Conservation (phyloP, 352 stramenopile genomes). For the Phytophthora hybrid region DNA sequence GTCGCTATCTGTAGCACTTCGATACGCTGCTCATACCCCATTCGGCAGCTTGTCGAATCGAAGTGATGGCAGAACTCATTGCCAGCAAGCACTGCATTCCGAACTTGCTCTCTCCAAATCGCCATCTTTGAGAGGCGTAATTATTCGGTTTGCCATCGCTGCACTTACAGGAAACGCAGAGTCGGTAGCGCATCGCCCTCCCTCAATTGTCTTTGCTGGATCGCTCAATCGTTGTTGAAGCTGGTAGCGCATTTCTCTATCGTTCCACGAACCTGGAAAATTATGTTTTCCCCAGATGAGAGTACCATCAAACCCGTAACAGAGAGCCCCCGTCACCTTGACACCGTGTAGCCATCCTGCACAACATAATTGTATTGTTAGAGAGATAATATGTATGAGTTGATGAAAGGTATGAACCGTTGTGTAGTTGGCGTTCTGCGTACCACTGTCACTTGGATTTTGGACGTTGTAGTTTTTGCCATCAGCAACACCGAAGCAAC, state of each 20-base stretch:
- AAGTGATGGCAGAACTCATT: no score
- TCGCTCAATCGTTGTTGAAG: no score
- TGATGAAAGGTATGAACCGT: neutral
- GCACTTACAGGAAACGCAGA: no score
- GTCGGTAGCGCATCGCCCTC: no score
- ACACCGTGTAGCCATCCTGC: neutral
- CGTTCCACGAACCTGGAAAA: no score
- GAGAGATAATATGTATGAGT: neutral
- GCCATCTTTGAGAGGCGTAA: neutral
- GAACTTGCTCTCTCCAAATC: conserved; percentile 17
- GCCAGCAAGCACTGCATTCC: neutral
- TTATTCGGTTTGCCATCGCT: no score
- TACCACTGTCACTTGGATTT: neutral
- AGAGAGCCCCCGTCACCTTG: neutral
- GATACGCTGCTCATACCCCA: neutral
- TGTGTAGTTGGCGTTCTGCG: neutral
- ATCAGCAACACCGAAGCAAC: neutral
- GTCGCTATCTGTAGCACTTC: neutral
- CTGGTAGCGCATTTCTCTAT: no score
- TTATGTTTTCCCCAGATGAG: no score
- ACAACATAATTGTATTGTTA: neutral
- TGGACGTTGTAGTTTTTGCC: neutral
- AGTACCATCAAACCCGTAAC: no score
- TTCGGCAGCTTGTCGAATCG: no score
- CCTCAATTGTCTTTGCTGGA: no score